Evolutionary conservation across 805 yeast species (phyloP), one percentile per base, ranked within the genome.

Genomic region (Candida insectalens): DNA sequence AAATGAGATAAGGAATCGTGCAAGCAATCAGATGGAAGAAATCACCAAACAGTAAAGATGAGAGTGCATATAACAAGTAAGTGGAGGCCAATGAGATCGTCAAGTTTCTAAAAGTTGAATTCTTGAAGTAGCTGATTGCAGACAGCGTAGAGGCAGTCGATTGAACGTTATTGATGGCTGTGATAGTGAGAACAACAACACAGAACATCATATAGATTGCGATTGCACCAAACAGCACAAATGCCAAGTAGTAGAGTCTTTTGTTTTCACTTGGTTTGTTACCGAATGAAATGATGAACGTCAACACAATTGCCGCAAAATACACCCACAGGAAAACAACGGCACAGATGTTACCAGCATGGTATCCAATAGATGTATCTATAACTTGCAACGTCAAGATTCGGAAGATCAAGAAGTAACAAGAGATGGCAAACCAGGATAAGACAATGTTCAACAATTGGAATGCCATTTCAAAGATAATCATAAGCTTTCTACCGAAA

Each of bases 11-110:
- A 58, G 85, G 97, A 16, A 74, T 42, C 45, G 85, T 82, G 35
- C 94, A 80, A 1, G 95, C 83, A 46, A 85, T 53, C 77, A 89
- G 74, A 50, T 88, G 95, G 75, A 87, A 80, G 15, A 95, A 87
- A 49, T 89, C 94, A 34, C 89, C 71, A 49, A 82, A 88, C 37
- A 88, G 46, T 36, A 85, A 47, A 4, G 96, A 82, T 13, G 85
- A 83, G 31, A 81, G 43, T 34, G 83, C 63, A 53, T 89, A 88
- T 13, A 89, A 65, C 1, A 73, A 71, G 54, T 85, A 87, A 0
- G 96, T 89, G 6, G 95, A 81, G 14, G 75, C 71, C 45, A 85
- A 65, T 2, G 96, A 83, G 13, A 89, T 75, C 25, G 85, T 71
- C 55, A 89, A 66, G 52, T 88, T 94, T 42, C 96, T 62, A 57